Base-by-base conservation (phyloP, 2,329 filamentous ascomycete species). In the Calonectria montana region DNA sequence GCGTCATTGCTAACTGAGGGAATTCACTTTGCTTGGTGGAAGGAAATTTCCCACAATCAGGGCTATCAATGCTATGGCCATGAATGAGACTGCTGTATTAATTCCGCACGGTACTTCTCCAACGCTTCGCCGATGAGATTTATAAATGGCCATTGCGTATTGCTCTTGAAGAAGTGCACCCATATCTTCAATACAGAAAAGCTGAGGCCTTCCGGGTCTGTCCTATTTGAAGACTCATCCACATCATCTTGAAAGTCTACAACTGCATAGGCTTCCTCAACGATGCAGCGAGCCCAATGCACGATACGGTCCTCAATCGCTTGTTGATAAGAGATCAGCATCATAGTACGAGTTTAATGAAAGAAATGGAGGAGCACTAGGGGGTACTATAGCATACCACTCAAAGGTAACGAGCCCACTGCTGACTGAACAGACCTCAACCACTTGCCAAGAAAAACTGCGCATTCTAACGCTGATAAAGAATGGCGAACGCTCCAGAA, bases 401-500 rank as follows among this genome's bases (percentile, higher is more conserved):
- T 82, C 6, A 81, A 74, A 4, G 80, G 79, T 10, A 67, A 68
- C 9, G 70, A 50, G 7, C 59, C n/a, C 2, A 73, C 37, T 1
- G 79, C 73, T 13, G 69, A 72, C 27, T 75, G 73, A 47, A 84
- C 62, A 72, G 79, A 76, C 45, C 79, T 70, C 53, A 87, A 80
- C 86, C 86, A 88, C 71, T 90, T 90, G 16, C 87, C 87, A 0
- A 90, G 79, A 3, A 91, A 79, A 0, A 90, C 84, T 0, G 87
- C 88, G 23, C 88, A 90, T 74, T 91, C 89, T 0, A 91, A 81
- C 1, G 86, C 87, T 4, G 87, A 88, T 0, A 90, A 81, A 0
- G 88, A 88, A 65, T 90, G 88, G n/a, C 89, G 83, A 2, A 89
- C 88, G 5, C 87, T 89, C 88, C 88, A 90, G 59, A 89, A 87